These are phyloP conservation scores for Candida mattraensis DNA, from an alignment of 805 yeast species.

Conservation along the genomic window DNA sequence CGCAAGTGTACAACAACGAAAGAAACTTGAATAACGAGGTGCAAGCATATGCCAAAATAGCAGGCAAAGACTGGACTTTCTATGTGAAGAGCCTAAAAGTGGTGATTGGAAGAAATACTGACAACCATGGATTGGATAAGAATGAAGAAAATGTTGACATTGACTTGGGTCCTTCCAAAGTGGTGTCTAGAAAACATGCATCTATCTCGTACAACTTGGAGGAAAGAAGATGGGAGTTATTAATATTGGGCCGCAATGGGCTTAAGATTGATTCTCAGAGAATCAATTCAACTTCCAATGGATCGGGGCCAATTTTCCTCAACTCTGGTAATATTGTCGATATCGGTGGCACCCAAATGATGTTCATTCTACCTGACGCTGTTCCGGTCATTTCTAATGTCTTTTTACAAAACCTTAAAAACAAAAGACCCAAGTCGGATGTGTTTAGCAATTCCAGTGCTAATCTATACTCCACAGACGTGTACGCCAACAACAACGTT, in stretches of 20 bases:
- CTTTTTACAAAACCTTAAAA: constrained; percentile 39
- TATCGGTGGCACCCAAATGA: constrained; percentile 97
- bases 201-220: constrained; percentile 73
- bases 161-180: constrained; percentile 95
- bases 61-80: constrained; percentile 92
- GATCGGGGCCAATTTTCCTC: constrained; percentile 49
- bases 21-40: constrained; percentile 70
- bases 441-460: constrained; percentile 13
- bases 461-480: constrained; percentile 16
- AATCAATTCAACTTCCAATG: constrained; percentile 38
- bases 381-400: constrained; percentile 63
- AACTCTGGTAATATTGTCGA: constrained; percentile 89
- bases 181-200: constrained; percentile 93
- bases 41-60: constrained; percentile 97
- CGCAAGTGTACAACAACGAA: constrained; percentile 71
- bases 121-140: constrained; percentile 22
- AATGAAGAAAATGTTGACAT: constrained; percentile 55
- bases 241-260: constrained; percentile 87
- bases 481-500: constrained; percentile 27
- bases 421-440: constrained; percentile 25
- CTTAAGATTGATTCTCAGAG: constrained; percentile 81
- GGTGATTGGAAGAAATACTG: constrained; percentile 84
- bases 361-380: constrained; percentile 94
- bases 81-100: constrained; percentile 79
- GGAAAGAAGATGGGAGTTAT: constrained; percentile 81